Evolutionary conservation across 352 stramenopile genomes (phyloP).

Genomic region (Phytophthora hibernalis): DNA sequence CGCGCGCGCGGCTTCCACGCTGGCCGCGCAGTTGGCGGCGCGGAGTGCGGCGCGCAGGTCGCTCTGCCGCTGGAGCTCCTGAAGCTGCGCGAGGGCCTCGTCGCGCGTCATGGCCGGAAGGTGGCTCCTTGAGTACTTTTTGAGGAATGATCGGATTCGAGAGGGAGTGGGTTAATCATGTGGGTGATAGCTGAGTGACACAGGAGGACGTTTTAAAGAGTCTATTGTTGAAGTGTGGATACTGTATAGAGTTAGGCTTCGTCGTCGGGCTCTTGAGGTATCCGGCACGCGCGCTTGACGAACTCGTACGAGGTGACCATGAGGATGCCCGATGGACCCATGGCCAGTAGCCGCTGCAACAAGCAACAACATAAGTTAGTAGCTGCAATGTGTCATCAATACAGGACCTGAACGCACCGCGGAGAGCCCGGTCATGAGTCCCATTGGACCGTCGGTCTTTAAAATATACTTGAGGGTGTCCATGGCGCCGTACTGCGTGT

Average conservation of each 20-base stretch:
- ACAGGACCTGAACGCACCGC: conserved; percentile 55
- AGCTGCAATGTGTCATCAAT: background rate
- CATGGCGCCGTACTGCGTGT: conserved; percentile 85
- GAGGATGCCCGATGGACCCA: conserved; percentile 85
- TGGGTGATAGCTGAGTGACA: too few relatives aligned
- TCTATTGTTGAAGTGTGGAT: conserved; percentile 5
- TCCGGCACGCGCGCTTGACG: conserved; percentile 87
- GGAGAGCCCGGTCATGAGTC: conserved; percentile 84
- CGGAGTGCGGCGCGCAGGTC: conserved; percentile 55
- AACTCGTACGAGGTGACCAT: conserved; percentile 92
- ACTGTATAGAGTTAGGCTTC: conserved; percentile 23
- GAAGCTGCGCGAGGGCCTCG: conserved; percentile 37
- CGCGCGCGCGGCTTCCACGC: conserved; percentile 64
- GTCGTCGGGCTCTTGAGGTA: conserved; percentile 45
- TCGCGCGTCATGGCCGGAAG: conserved; percentile 5
- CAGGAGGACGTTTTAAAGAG: background rate
- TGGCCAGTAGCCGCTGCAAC: conserved; percentile 74
- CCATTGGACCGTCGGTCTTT: conserved; percentile 69
- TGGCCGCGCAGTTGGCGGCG: conserved; percentile 54
- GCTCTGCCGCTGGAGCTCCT: conserved; percentile 53
- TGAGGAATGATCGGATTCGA: too few relatives aligned
- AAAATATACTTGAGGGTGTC: conserved; percentile 89
- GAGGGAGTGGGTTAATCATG: too few relatives aligned
- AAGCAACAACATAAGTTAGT: conserved; percentile 1
- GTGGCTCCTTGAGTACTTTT: too few relatives aligned